Percentiles rank a stretch among this genome's conserved stretches.
phyloP scores from a whole-genome alignment of 495 filamentous ascomycete genomes.

The Cladorrhinum samala region DNA sequence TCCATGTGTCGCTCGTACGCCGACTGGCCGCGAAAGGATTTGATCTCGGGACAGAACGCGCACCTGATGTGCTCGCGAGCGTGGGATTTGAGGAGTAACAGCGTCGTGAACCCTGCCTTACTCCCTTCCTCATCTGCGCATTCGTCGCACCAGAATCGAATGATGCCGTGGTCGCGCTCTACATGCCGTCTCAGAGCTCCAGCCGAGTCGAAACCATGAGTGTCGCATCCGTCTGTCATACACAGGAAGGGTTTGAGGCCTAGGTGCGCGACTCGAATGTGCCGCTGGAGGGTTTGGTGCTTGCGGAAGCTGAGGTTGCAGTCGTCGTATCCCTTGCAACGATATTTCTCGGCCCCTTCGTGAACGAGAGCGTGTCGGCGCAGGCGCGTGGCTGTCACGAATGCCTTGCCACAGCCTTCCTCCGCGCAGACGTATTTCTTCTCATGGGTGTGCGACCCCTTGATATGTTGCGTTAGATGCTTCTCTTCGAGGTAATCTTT shows the following conservation, averaged over 20 bases:
- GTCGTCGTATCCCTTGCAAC: constrained; percentile 65
- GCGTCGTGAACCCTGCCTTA: constrained; percentile 61
- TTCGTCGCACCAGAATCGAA: constrained; percentile 65
- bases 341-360: constrained; percentile 59
- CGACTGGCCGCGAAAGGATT: constrained; percentile 56
- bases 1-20: constrained; percentile 66
- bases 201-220: constrained; percentile 60
- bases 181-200: constrained; percentile 64
- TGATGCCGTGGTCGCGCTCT: constrained; percentile 59
- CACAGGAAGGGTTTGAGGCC: constrained; percentile 63
- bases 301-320: constrained; percentile 83
- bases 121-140: constrained; percentile 39
- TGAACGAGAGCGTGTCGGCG: constrained; percentile 62
- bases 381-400: constrained; percentile 68
- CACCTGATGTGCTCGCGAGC: constrained; percentile 56
- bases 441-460: constrained; percentile 68
- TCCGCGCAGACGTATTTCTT: constrained; percentile 64
- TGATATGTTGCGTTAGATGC: constrained; percentile 77
- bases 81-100: constrained; percentile 63
- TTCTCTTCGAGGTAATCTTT: constrained; percentile 78
- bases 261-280: constrained; percentile 69
- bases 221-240: constrained; percentile 56
- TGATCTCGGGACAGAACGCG: constrained; percentile 65
- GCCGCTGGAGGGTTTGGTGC: constrained; percentile 75
- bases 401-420: constrained; percentile 69